Conservation (phyloP, 495 filamentous ascomycete species). For the Filosporella fistucella region DNA sequence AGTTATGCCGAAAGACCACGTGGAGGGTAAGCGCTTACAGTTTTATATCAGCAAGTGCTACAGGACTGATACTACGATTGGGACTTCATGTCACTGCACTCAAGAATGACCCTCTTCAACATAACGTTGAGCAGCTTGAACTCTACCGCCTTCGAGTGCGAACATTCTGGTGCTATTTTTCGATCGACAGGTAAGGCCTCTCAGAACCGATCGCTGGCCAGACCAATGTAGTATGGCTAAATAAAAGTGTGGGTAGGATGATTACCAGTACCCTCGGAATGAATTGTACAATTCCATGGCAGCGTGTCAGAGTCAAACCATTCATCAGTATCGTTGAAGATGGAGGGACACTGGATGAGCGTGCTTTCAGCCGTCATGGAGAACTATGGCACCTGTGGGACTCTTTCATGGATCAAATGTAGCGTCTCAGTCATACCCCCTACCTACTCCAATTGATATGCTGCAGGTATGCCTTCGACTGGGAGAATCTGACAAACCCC, state of each 20-base stretch:
- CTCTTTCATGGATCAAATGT: constrained; percentile 5
- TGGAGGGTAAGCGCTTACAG: background rate
- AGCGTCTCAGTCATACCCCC: background rate
- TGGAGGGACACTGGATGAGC: background rate
- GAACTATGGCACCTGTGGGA: constrained; percentile 4
- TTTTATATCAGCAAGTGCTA: background rate
- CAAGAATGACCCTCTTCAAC: background rate
- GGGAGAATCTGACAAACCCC: background rate
- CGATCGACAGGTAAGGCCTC: constrained; percentile 4
- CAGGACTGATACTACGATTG: constrained; percentile 1
- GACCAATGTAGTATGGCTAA: background rate
- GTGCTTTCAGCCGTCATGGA: background rate
- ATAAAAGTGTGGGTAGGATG: background rate
- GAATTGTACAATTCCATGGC: constrained; percentile 8
- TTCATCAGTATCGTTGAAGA: background rate
- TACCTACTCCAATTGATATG: background rate
- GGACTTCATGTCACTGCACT: constrained; percentile 2
- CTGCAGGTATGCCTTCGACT: background rate
- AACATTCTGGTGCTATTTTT: constrained; percentile 11
- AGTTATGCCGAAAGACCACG: background rate
- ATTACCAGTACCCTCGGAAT: background rate
- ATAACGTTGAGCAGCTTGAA: background rate
- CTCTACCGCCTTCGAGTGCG: background rate
- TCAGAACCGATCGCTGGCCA: background rate
- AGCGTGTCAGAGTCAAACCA: background rate